Evolutionary conservation across 495 filamentous ascomycete genomes (phyloP).

Genomic region (Clohesyomyces aquaticus): DNA sequence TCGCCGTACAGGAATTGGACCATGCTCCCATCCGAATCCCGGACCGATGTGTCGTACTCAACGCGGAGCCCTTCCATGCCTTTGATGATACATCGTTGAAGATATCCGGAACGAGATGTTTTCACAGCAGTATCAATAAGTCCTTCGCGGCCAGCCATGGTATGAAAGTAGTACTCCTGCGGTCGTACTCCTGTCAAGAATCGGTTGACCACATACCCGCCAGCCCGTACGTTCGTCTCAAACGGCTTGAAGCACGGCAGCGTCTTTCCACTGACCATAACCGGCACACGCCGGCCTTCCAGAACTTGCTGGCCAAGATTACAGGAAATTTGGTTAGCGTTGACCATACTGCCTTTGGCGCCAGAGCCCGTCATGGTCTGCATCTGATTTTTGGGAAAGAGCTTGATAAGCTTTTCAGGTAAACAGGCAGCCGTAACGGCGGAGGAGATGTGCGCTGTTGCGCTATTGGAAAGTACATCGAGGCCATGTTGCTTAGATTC

Average conservation of each 20-base stretch:
- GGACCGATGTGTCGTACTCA: constrained; percentile 89
- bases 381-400: constrained; percentile 97
- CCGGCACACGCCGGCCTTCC: constrained; percentile 90
- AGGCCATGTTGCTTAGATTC: constrained; percentile 86
- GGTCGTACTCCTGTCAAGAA: constrained; percentile 98
- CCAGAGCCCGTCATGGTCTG: constrained; percentile 97
- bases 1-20: constrained; percentile 97
- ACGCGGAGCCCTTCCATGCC: constrained; percentile 96
- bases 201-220: constrained; percentile 91
- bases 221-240: constrained; percentile 85
- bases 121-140: constrained; percentile 99
- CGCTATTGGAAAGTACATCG: constrained; percentile 81
- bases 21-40: constrained; percentile 90
- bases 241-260: constrained; percentile 92
- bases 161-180: constrained; percentile 99
- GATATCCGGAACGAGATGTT: constrained; percentile 92
- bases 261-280: constrained; percentile 98
- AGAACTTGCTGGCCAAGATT: constrained; percentile 96
- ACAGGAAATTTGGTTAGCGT: constrained; percentile 96
- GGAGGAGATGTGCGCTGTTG: constrained; percentile 71
- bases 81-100: constrained; percentile 98
- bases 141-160: constrained; percentile 98
- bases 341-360: constrained; percentile 90
- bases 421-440: constrained; percentile 78
- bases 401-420: constrained; percentile 80